Conservation (phyloP, 2,329 filamentous ascomycete species). For the Aspergillus bombycis region DNA sequence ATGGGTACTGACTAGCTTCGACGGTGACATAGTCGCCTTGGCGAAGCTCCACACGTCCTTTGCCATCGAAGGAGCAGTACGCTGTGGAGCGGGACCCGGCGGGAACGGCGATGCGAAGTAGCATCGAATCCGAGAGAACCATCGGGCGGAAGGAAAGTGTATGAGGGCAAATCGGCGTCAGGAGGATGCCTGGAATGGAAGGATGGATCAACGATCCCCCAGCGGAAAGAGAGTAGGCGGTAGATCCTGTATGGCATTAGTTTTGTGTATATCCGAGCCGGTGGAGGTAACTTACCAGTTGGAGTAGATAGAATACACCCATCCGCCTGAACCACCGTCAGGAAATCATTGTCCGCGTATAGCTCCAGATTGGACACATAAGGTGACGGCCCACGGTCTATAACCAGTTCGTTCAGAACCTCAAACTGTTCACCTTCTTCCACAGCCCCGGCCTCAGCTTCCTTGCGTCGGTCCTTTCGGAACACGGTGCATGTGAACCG, state of each 20-base stretch:
- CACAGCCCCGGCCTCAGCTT: constrained; percentile 58
- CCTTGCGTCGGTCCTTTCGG: constrained; percentile 61
- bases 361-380: constrained; percentile 97
- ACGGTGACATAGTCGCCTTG: constrained; percentile 96
- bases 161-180: constrained; percentile 97
- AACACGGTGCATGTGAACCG: constrained; percentile 98
- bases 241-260: constrained; percentile 60
- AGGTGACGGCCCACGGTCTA: constrained; percentile 92
- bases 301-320: constrained; percentile 98
- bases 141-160: constrained; percentile 96
- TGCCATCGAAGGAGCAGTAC: constrained; percentile 97
- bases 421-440: constrained; percentile 96
- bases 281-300: constrained; percentile 62
- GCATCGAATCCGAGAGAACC: constrained; percentile 94
- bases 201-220: constrained; percentile 95
- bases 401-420: constrained; percentile 97
- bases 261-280: neutral
- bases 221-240: constrained; percentile 93
- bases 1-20: constrained; percentile 92
- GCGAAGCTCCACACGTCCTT: constrained; percentile 88
- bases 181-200: constrained; percentile 92
- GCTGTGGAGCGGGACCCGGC: constrained; percentile 84
- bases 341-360: constrained; percentile 90
- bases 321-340: constrained; percentile 95
- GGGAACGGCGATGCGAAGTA: constrained; percentile 85